Evolutionary conservation across 2,329 filamentous ascomycete genomes (phyloP).

Genomic region (Arthrobotrys megalospora): DNA sequence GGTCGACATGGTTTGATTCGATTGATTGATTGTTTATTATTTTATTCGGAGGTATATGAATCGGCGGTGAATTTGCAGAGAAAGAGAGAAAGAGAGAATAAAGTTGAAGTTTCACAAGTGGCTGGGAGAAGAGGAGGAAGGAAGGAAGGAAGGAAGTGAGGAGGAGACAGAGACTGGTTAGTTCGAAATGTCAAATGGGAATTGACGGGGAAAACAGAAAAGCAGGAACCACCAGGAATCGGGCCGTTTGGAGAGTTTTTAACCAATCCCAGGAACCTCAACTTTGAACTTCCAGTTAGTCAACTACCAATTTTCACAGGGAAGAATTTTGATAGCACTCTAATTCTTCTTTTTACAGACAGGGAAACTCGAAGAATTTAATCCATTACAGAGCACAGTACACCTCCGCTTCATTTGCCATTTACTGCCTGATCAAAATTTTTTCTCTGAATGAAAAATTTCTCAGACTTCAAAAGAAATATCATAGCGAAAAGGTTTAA

Average conservation of each 20-base stretch:
- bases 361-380: slow-evolving; percentile 42
- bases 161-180: background rate
- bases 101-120: slow-evolving; percentile 5
- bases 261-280: background rate
- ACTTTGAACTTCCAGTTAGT: no score
- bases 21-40: slow-evolving; percentile 7
- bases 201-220: no score
- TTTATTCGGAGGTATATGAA: background rate
- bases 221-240: background rate
- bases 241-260: slow-evolving; percentile 20
- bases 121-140: slow-evolving; percentile 1
- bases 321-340: slow-evolving; percentile 30
- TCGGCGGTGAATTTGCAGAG: background rate
- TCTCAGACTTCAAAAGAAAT: no score
- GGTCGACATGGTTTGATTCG: slow-evolving; percentile 79
- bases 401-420: background rate
- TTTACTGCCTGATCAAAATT: slow-evolving; percentile 18
- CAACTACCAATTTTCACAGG: background rate
- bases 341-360: slow-evolving; percentile 6
- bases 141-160: background rate
- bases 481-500: no score
- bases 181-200: background rate
- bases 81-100: slow-evolving; percentile 3
- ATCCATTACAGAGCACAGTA: no score
- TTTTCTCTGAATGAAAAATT: background rate